phyloP scores from a whole-genome alignment of 371 early-diverging fungal species.

The Apophysomyces ossiformis region DNA sequence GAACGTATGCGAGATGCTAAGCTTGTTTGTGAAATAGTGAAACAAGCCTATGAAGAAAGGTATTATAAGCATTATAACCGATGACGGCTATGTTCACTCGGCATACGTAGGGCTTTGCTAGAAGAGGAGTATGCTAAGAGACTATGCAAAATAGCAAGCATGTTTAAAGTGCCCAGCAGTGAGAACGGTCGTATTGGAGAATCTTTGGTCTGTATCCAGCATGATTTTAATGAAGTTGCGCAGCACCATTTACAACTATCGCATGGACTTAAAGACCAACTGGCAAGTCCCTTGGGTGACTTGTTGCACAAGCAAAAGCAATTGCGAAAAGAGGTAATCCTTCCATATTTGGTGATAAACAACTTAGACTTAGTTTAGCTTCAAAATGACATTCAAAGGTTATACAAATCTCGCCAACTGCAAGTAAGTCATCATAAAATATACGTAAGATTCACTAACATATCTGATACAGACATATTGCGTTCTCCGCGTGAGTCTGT shows the following conservation, averaged over 20 bases:
- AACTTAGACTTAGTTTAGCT: neutral
- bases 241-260: constrained; percentile 8
- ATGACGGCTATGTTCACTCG: neutral
- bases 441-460: neutral
- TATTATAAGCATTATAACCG: neutral
- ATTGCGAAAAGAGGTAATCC: constrained; percentile 13
- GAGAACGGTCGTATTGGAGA: constrained; percentile 9
- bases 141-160: neutral
- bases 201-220: neutral
- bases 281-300: neutral
- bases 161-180: neutral
- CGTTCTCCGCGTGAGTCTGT: neutral
- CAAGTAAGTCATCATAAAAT: neutral
- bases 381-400: neutral
- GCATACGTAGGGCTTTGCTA: constrained; percentile 1
- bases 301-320: constrained; percentile 12
- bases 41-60: constrained; percentile 13
- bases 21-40: constrained; percentile 1
- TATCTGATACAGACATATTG: neutral
- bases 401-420: constrained; percentile 1
- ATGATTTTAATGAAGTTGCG: neutral
- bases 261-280: neutral
- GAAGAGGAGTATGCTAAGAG: constrained; percentile 11
- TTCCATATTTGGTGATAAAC: neutral
- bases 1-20: constrained; percentile 12